Evolutionary conservation across 176 grass and related monocot species (phyloP).

Genomic region (Ensete ventricosum): DNA sequence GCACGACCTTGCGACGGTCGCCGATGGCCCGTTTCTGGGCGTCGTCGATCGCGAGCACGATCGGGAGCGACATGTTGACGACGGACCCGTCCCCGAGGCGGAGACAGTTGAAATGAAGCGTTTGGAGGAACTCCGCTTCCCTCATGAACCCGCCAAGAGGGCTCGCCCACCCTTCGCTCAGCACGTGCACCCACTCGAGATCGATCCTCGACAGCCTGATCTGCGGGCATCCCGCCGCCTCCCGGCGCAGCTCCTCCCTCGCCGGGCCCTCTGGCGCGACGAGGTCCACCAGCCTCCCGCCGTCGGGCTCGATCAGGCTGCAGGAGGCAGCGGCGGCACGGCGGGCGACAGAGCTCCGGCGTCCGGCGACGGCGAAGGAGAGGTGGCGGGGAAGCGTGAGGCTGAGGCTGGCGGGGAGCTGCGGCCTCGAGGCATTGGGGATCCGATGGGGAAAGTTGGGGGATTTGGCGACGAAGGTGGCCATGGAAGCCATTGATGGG

Average conservation of each 20-base stretch:
- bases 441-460: background rate
- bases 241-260: conserved; percentile 38
- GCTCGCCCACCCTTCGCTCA: conserved; percentile 97
- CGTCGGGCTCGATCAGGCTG: conserved; percentile 87
- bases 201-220: conserved; percentile 51
- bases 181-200: conserved; percentile 79
- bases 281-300: conserved; percentile 68
- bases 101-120: conserved; percentile 98
- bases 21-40: conserved; percentile 55
- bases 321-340: background rate
- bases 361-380: background rate
- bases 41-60: conserved; percentile 84
- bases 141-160: conserved; percentile 96
- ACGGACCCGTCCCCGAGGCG: conserved; percentile 50
- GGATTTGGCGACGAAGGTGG: conserved; percentile 1
- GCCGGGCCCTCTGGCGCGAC: conserved; percentile 48
- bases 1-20: conserved; percentile 44
- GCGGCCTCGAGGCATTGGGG: background rate
- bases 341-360: background rate
- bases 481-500: background rate
- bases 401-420: background rate
- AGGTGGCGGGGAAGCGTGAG: background rate
- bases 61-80: conserved; percentile 97
- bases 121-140: conserved; percentile 96
- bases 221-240: conserved; percentile 49